Conservation (phyloP, 164 flowering plant species). For the Piper betle region DNA sequence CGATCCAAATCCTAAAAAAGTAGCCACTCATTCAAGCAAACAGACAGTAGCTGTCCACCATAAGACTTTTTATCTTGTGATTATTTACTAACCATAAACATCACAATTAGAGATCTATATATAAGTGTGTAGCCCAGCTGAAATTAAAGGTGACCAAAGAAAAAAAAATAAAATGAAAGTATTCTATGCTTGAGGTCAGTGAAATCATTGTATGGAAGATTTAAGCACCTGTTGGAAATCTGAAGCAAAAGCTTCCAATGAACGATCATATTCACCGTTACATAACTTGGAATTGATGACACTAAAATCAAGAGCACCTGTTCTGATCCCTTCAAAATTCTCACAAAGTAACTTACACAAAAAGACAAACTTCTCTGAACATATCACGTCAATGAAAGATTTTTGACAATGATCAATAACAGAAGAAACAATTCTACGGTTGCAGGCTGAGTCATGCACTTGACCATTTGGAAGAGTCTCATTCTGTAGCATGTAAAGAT, state of each 20-base stretch:
- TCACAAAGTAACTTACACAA: slow-evolving; percentile 50
- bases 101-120: too few species aligned
- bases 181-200: background rate
- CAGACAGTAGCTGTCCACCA: too few species aligned
- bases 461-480: slow-evolving; percentile 6
- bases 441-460: slow-evolving; percentile 10
- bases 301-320: slow-evolving; percentile 34
- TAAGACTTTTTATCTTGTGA: too few species aligned
- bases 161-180: background rate
- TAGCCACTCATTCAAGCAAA: too few species aligned
- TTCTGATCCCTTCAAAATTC: slow-evolving; percentile 54
- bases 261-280: slow-evolving; percentile 51
- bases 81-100: too few species aligned
- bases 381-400: slow-evolving; percentile 31
- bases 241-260: slow-evolving; percentile 46
- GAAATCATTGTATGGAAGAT: background rate
- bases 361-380: slow-evolving; percentile 46
- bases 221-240: slow-evolving; percentile 59
- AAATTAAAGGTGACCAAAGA: too few species aligned
- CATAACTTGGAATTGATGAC: slow-evolving; percentile 46
- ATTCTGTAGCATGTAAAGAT: too few species aligned
- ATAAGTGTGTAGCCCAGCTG: too few species aligned
- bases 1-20: too few species aligned
- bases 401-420: slow-evolving; percentile 31
- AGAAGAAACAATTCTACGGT: slow-evolving; percentile 8